Conservation (phyloP, 2,329 filamentous ascomycete genomes). For the Bimuria novae-zelandiae region DNA sequence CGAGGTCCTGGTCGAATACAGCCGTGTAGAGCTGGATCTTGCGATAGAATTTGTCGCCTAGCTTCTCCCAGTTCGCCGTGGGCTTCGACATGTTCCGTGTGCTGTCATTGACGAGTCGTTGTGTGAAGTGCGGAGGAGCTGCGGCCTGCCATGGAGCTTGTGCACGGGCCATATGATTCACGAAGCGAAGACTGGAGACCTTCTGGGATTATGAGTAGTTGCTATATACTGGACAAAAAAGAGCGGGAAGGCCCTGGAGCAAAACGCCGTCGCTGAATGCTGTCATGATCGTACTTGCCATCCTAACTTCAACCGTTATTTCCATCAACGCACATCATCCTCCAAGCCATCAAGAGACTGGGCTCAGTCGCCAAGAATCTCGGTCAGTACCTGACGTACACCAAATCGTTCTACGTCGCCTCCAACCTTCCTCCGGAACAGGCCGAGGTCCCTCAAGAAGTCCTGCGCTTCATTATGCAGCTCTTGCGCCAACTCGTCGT, state of each 20-base stretch:
- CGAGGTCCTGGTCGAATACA: slow-evolving; percentile 89
- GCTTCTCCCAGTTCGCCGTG: slow-evolving; percentile 90
- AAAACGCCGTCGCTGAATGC: slow-evolving; percentile 41
- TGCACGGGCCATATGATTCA: slow-evolving; percentile 1
- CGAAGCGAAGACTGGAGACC: neutral
- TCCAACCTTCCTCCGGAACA: slow-evolving; percentile 84
- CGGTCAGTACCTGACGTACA: slow-evolving; percentile 25
- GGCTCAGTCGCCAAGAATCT: slow-evolving; percentile 22
- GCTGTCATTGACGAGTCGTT: slow-evolving; percentile 13
- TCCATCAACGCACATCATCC: neutral
- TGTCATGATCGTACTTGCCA: slow-evolving; percentile 24
- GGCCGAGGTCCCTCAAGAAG: slow-evolving; percentile 75
- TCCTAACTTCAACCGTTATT: slow-evolving; percentile 2
- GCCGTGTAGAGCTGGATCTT: slow-evolving; percentile 92
- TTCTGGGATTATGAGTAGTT: neutral
- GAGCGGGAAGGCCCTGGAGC: neutral
- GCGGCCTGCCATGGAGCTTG: slow-evolving; percentile 6
- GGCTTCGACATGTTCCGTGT: slow-evolving; percentile 57
- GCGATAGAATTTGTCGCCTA: slow-evolving; percentile 93
- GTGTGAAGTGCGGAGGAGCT: slow-evolving; percentile 9
- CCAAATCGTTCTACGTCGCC: slow-evolving; percentile 75
- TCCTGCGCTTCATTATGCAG: slow-evolving; percentile 86
- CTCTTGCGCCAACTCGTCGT: slow-evolving; percentile 60
- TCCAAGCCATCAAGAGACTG: neutral
- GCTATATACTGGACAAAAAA: slow-evolving; percentile 10